These are phyloP conservation scores for Phellopilus nigrolimitatus DNA, from an alignment of 1,284 basidiomycete species.

Conservation along the genomic window DNA sequence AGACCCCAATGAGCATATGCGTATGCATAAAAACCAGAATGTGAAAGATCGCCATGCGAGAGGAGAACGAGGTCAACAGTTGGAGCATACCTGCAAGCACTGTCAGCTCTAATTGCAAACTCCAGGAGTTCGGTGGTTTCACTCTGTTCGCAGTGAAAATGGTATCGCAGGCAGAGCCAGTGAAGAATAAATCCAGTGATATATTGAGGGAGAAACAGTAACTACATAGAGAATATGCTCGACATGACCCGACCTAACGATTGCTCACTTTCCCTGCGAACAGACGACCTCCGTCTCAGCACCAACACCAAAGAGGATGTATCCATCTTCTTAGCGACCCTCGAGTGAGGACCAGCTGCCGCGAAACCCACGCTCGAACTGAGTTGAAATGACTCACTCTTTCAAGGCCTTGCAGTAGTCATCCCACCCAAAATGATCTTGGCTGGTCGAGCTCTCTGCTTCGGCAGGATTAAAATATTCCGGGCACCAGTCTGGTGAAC, in stretches of 20 bases:
- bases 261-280: no score
- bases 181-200: not conserved
- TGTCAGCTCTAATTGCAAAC: conserved; percentile 19
- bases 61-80: conserved; percentile 83
- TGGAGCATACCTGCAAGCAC: conserved; percentile 53
- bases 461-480: conserved; percentile 41
- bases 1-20: conserved; percentile 86
- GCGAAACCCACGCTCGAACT: not conserved
- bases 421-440: conserved; percentile 41
- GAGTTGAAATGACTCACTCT: conserved; percentile 51
- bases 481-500: conserved; percentile 81
- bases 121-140: not conserved
- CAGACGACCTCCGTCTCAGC: no score
- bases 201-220: not conserved
- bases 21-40: conserved; percentile 89
- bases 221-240: not conserved
- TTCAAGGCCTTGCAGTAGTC: conserved; percentile 61
- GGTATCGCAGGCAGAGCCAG: not conserved
- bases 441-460: conserved; percentile 29
- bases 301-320: no score
- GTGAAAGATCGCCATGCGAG: conserved; percentile 88
- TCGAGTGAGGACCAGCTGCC: not conserved
- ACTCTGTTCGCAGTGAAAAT: no score
- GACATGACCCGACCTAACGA: conserved; percentile 1
- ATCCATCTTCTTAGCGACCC: no score